These are phyloP conservation scores for Colletotrichum graminicola DNA, from an alignment of 2,329 filamentous ascomycete species.

Conservation along the genomic window DNA sequence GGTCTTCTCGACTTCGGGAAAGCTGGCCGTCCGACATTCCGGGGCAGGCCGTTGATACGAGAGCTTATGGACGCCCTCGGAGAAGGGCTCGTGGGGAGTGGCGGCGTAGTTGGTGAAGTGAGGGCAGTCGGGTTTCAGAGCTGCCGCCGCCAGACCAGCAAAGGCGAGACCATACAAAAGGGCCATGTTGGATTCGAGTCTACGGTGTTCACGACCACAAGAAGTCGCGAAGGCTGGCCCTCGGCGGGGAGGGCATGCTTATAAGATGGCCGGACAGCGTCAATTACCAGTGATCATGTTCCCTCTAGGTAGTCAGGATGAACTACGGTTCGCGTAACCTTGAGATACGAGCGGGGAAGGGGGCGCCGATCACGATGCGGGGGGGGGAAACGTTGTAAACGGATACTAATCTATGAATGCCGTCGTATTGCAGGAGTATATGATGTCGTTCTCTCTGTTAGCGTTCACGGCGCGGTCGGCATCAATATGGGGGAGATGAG, in stretches of 20 bases:
- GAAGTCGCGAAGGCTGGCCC: constrained; percentile 11
- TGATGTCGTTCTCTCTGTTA: constrained; percentile 28
- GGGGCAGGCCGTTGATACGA: constrained; percentile 83
- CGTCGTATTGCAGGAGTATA: constrained; percentile 34
- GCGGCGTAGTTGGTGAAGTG: constrained; percentile 52
- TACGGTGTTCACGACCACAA: constrained; percentile 13
- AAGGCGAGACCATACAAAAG: constrained; percentile 13
- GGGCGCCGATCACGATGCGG: constrained; percentile 23
- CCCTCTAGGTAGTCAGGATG: constrained; percentile 10
- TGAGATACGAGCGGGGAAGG: constrained; percentile 24
- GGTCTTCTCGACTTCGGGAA: constrained; percentile 79
- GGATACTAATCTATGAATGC: neutral
- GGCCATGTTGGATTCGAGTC: constrained; percentile 9
- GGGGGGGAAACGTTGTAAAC: constrained; percentile 32
- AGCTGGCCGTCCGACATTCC: constrained; percentile 85
- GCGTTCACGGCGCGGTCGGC: constrained; percentile 8
- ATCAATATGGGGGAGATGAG: neutral
- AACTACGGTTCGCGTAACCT: constrained; percentile 26
- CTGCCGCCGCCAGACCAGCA: constrained; percentile 40
- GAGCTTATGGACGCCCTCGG: constrained; percentile 79
- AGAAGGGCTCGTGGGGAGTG: constrained; percentile 74
- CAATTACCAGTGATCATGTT: constrained; percentile 19
- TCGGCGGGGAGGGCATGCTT: constrained; percentile 27
- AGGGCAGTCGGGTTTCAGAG: constrained; percentile 49
- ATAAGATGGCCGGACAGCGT: neutral